Conservation (phyloP, 2,329 filamentous ascomycete genomes). For the Plectosphaerella sp. region DNA sequence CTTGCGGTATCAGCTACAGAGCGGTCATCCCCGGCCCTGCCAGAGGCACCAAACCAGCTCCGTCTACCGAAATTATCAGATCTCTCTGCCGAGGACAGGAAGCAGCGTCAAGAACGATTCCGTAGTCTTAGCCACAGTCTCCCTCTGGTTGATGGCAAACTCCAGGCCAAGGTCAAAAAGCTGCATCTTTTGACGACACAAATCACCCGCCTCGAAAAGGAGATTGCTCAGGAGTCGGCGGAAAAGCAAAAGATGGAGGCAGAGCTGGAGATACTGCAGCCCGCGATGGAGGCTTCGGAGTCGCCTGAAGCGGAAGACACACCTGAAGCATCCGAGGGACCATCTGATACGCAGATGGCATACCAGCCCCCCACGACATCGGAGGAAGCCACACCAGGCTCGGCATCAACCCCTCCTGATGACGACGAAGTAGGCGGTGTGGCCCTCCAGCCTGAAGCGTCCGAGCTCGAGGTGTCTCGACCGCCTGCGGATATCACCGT, state of each 20-base stretch:
- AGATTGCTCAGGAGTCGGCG: slow-evolving; percentile 33
- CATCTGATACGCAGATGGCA: too few relatives aligned
- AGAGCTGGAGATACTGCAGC: slow-evolving; percentile 14
- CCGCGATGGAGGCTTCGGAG: neutral
- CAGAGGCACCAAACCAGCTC: slow-evolving; percentile 14
- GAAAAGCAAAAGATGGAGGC: slow-evolving; percentile 27
- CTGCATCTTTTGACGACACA: slow-evolving; percentile 42
- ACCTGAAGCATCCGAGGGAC: too few relatives aligned
- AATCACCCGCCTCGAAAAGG: slow-evolving; percentile 41
- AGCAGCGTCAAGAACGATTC: slow-evolving; percentile 15
- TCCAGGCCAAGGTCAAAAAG: slow-evolving; percentile 41
- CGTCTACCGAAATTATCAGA: slow-evolving; percentile 19
- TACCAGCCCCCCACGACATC: too few relatives aligned
- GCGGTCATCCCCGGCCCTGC: slow-evolving; percentile 17
- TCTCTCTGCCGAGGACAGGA: neutral
- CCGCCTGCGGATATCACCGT: too few relatives aligned
- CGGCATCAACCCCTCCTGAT: too few relatives aligned
- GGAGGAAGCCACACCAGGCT: too few relatives aligned
- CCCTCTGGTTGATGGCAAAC: slow-evolving; percentile 29
- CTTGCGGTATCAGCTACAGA: neutral
- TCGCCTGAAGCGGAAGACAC: too few relatives aligned
- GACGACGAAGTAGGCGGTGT: too few relatives aligned
- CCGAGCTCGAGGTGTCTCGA: too few relatives aligned
- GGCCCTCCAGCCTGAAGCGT: too few relatives aligned
- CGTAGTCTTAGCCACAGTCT: slow-evolving; percentile 33